Evolutionary conservation across 306 rosid species (phyloP).

Genomic region (Pterocarpus santalinus): DNA sequence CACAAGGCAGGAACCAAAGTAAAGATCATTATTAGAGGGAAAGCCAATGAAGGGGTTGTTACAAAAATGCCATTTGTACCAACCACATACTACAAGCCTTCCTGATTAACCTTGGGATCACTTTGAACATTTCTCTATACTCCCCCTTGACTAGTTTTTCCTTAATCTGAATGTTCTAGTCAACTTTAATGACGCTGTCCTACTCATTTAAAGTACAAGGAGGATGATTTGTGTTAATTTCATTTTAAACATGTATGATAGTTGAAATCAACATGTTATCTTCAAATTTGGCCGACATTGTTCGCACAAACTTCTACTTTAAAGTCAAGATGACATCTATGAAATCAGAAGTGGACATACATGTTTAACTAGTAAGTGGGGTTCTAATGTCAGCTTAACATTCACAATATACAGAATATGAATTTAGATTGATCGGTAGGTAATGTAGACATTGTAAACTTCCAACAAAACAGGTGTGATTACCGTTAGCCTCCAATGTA

Average conservation of each 20-base stretch:
- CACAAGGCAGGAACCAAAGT: conserved; percentile 97
- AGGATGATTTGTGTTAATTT: conserved; percentile 23
- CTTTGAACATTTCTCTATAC: conserved; percentile 36
- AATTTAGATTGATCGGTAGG: background rate
- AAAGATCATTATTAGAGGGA: conserved; percentile 86
- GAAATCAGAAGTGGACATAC: background rate
- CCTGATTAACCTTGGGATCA: conserved; percentile 54
- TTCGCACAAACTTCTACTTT: background rate
- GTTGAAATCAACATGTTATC: conserved; percentile 17
- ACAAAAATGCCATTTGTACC: conserved; percentile 98
- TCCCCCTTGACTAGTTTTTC: conserved; percentile 39
- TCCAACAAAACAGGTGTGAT: background rate
- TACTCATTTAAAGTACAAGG: conserved; percentile 39
- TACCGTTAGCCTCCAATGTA: background rate
- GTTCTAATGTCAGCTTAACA: background rate
- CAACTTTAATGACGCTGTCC: conserved; percentile 47
- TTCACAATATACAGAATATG: conserved; percentile 6
- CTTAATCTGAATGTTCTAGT: conserved; percentile 40
- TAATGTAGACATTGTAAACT: background rate
- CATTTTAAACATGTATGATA: conserved; percentile 21
- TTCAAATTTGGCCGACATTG: background rate
- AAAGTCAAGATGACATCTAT: background rate
- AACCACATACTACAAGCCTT: conserved; percentile 93
- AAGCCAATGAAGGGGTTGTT: conserved; percentile 86
- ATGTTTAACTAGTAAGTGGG: background rate